phyloP scores from a whole-genome alignment of 2,329 filamentous ascomycete species.

The Aspergillus jensenii region DNA sequence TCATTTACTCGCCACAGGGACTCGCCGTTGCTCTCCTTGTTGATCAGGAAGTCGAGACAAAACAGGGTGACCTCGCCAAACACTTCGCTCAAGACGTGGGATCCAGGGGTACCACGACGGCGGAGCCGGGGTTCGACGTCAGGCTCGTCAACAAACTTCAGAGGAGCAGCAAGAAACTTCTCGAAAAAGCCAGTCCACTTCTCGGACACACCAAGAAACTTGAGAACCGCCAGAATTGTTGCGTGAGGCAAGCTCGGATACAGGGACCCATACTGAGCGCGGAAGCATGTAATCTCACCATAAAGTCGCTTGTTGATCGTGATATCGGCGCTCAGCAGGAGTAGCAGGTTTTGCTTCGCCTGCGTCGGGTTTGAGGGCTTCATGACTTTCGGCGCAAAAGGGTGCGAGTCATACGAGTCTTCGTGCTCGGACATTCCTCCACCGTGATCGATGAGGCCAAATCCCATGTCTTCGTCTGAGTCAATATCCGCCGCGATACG shows the following conservation, averaged over 20 bases:
- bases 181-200: conserved; percentile 14
- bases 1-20: conserved; percentile 15
- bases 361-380: conserved; percentile 6
- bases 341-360: conserved; percentile 14
- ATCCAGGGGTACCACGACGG: conserved; percentile 9
- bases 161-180: conserved; percentile 7
- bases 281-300: conserved; percentile 15
- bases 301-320: conserved; percentile 10
- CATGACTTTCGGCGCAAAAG: neutral
- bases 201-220: conserved; percentile 11
- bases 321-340: conserved; percentile 10
- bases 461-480: neutral
- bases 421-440: neutral
- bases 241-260: conserved; percentile 9
- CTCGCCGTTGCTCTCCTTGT: conserved; percentile 9
- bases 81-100: conserved; percentile 14
- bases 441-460: neutral
- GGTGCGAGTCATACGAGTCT: neutral
- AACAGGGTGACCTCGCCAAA: conserved; percentile 15
- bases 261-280: conserved; percentile 8
- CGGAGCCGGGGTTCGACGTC: conserved; percentile 5
- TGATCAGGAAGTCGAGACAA: conserved; percentile 15
- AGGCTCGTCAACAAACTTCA: conserved; percentile 12
- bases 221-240: conserved; percentile 6
- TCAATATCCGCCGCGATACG: no score